A percentile compares a stretch with the other conserved stretches of the same genome.
phyloP scores from a whole-genome alignment of 371 early-diverging fungal species.

The Rhizopus arrhizus region DNA sequence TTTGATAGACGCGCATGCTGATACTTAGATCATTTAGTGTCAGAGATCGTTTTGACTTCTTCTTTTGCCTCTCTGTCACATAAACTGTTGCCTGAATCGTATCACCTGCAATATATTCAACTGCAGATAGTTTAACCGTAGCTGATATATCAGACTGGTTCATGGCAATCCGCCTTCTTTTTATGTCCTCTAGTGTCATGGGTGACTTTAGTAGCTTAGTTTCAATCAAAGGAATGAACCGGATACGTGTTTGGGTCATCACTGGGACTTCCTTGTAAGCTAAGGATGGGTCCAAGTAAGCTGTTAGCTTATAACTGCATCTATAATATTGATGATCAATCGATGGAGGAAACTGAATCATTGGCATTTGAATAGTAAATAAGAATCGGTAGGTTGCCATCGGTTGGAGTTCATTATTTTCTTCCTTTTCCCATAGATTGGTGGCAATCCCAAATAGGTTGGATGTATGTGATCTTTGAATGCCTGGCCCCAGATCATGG shows the following conservation, averaged over 20 bases:
- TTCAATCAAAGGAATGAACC: conserved; percentile 14
- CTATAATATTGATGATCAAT: conserved; percentile 11
- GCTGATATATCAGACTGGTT: neutral
- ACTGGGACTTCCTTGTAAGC: conserved; percentile 5
- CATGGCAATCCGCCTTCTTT: neutral
- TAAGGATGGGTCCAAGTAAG: conserved; percentile 7
- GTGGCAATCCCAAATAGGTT: conserved; percentile 5
- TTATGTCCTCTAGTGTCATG: conserved; percentile 1
- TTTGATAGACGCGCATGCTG: conserved; percentile 14
- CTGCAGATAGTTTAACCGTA: conserved; percentile 5
- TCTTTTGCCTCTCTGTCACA: neutral
- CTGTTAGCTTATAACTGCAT: conserved; percentile 10
- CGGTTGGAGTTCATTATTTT: neutral
- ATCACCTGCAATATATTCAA: conserved; percentile 17
- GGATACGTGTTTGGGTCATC: conserved; percentile 1
- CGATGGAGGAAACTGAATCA: conserved; percentile 27
- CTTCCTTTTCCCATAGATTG: conserved; percentile 4
- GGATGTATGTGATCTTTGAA: conserved; percentile 4
- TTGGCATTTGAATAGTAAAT: conserved; percentile 25
- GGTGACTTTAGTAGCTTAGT: conserved; percentile 11
- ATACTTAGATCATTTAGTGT: conserved; percentile 1
- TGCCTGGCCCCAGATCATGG: conserved; percentile 13
- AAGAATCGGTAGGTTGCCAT: conserved; percentile 7
- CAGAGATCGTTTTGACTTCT: neutral
- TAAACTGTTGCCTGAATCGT: conserved; percentile 11